Percentiles rank a stretch among this genome's conserved stretches.
Conservation (phyloP, 331 rosid genomes). For the Telfairia occidentalis region DNA sequence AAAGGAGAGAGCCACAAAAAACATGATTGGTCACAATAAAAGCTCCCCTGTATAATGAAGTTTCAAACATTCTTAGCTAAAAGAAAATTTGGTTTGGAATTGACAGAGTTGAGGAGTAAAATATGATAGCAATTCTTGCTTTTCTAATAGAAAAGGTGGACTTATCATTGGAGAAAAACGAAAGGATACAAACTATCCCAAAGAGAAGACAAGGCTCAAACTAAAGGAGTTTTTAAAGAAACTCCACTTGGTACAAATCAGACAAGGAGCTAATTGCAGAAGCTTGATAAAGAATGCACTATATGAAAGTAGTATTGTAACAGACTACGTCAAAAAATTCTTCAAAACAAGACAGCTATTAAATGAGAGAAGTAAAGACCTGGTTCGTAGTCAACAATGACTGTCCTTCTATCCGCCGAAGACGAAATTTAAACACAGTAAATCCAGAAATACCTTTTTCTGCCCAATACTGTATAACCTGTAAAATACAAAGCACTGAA, state of each 20-base stretch:
- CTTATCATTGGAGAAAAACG: neutral
- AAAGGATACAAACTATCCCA: neutral
- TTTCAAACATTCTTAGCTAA: neutral
- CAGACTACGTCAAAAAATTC: neutral
- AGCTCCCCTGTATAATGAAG: neutral
- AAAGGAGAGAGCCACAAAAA: neutral
- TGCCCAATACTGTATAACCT: conserved; percentile 84
- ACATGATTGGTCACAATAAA: neutral
- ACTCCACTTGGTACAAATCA: neutral
- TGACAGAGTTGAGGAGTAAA: neutral
- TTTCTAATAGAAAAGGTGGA: neutral
- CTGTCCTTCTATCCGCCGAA: conserved; percentile 77
- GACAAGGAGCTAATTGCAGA: neutral
- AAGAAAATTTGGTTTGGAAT: neutral
- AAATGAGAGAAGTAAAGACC: conserved; percentile 28
- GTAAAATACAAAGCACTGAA: conserved; percentile 11
- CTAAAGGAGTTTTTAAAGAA: neutral
- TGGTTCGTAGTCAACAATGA: conserved; percentile 78
- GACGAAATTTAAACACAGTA: conserved; percentile 75
- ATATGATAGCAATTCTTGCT: neutral
- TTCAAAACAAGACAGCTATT: neutral
- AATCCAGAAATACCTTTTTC: conserved; percentile 92
- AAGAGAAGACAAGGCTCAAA: neutral
- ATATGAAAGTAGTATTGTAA: neutral
- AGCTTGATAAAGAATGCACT: neutral